These are phyloP conservation scores for Collybia mongolica DNA, from an alignment of 768 basidiomycete genomes.

Conservation along the genomic window DNA sequence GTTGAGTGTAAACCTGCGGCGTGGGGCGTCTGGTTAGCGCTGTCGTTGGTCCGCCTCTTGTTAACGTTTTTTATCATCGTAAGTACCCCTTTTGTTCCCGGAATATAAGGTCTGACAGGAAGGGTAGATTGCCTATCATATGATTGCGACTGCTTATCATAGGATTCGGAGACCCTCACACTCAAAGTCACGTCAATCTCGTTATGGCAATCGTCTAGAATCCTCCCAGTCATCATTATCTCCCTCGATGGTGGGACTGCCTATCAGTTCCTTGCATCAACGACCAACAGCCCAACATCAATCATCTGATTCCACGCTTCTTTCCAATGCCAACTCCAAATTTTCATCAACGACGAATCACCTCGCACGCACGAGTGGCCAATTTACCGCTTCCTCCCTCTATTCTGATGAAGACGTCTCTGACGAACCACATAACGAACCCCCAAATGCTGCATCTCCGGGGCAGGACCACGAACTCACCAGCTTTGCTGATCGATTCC, in stretches of 20 bases:
- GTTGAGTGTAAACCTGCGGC: conserved; percentile 27
- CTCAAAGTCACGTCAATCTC: conserved; percentile 11
- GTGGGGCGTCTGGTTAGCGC: conserved; percentile 55
- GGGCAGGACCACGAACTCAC: conserved; percentile 35
- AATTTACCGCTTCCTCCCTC: conserved; percentile 6
- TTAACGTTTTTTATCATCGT: conserved; percentile 55
- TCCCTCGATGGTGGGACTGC: conserved; percentile 12
- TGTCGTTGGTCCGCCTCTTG: conserved; percentile 50
- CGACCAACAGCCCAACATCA: conserved; percentile 9
- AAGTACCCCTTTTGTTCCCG: conserved; percentile 23
- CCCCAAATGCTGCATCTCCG: conserved; percentile 1
- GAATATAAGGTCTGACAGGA: conserved; percentile 5
- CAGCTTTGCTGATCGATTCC: conserved; percentile 50
- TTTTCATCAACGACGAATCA: conserved; percentile 12
- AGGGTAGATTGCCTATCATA: conserved; percentile 25
- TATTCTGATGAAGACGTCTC: conserved; percentile 13
- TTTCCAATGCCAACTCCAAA: conserved; percentile 13
- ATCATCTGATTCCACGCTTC: conserved; percentile 20
- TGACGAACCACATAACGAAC: background rate
- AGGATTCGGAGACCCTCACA: conserved; percentile 22
- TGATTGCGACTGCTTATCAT: conserved; percentile 22
- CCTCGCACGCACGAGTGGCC: conserved; percentile 12
- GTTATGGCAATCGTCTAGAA: conserved; percentile 12
- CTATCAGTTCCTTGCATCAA: conserved; percentile 3
- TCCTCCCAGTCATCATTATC: conserved; percentile 14